These are phyloP conservation scores for Penicillium robsamsonii DNA, from an alignment of 495 filamentous ascomycete genomes.

Conservation along the genomic window DNA sequence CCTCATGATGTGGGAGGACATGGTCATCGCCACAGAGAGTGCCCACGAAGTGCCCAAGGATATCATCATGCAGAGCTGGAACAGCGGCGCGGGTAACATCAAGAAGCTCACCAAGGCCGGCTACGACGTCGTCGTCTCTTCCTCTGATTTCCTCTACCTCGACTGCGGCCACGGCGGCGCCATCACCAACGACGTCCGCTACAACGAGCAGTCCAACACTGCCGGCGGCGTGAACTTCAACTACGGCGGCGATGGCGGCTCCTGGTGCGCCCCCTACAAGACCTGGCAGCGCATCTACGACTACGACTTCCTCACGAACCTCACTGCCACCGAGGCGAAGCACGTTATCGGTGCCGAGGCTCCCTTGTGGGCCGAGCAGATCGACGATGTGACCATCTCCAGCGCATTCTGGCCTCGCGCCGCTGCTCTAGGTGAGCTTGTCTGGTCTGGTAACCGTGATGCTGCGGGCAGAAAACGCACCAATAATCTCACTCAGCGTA, in stretches of 20 bases:
- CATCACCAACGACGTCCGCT: conserved; percentile 53
- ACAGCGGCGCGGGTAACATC: conserved; percentile 52
- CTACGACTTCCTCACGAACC: conserved; percentile 54
- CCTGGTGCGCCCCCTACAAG: conserved; percentile 59
- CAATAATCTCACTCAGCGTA: conserved; percentile 51
- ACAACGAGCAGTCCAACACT: conserved; percentile 51
- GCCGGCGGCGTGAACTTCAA: conserved; percentile 50
- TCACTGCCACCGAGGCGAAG: conserved; percentile 42
- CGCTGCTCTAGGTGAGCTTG: conserved; percentile 52
- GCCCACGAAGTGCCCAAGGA: conserved; percentile 49
- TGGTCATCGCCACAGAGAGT: conserved; percentile 40
- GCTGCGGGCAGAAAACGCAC: conserved; percentile 47
- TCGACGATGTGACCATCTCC: conserved; percentile 51
- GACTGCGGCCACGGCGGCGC: conserved; percentile 56
- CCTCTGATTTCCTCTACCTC: conserved; percentile 54
- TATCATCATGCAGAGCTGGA: conserved; percentile 56
- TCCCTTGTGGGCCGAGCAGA: conserved; percentile 55
- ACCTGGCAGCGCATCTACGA: conserved; percentile 62
- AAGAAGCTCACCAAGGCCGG: conserved; percentile 48
- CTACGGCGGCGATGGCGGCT: conserved; percentile 52
- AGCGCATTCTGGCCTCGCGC: conserved; percentile 54
- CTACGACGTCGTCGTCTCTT: conserved; percentile 55
- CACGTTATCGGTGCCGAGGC: conserved; percentile 51
- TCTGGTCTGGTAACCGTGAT: conserved; percentile 56
- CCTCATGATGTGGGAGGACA: conserved; percentile 58